Percentiles rank a stretch among this genome's conserved stretches.
These are phyloP conservation scores for Reticulomyxa filosa DNA, from an alignment of 78 protist genomes.

Conservation along the genomic window DNA sequence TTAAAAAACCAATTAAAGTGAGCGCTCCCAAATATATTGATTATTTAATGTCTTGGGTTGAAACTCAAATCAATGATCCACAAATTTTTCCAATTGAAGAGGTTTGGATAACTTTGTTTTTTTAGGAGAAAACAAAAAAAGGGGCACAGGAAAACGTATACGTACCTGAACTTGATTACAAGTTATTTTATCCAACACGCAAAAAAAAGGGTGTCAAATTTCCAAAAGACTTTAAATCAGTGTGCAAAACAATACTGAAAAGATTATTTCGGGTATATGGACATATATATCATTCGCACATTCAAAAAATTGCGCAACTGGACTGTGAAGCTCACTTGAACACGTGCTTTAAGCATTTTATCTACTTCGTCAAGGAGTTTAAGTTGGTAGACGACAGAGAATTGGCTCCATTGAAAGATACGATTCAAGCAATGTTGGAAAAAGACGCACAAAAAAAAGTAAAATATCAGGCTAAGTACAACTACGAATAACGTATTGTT, in stretches of 20 bases:
- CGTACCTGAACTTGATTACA: no score
- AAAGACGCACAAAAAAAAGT: no score
- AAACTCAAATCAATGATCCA: conserved; percentile 40
- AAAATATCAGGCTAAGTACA: no score
- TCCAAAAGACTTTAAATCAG: conserved; percentile 58
- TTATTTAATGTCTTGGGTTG: conserved; percentile 7
- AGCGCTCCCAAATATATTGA: conserved; percentile 11
- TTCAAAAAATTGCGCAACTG: not conserved
- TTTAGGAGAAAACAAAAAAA: no score
- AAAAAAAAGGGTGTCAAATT: no score
- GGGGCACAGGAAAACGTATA: no score
- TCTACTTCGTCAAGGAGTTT: conserved; percentile 17
- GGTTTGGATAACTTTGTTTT: no score
- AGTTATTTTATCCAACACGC: no score
- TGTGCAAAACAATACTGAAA: conserved; percentile 28
- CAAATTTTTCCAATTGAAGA: not conserved
- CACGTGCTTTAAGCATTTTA: conserved; percentile 15
- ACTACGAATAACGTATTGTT: no score
- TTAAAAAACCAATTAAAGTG: not conserved
- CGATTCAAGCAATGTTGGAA: no score
- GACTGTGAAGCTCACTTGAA: conserved; percentile 14
- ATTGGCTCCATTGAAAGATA: no score
- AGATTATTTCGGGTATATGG: conserved; percentile 13
- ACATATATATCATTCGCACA: conserved; percentile 15
- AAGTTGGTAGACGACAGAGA: not conserved